A percentile compares a stretch with the other conserved stretches of the same genome.
These are phyloP conservation scores for Rhizoclosmatium globosum DNA, from an alignment of 192 early-diverging fungal genomes.

Conservation along the genomic window DNA sequence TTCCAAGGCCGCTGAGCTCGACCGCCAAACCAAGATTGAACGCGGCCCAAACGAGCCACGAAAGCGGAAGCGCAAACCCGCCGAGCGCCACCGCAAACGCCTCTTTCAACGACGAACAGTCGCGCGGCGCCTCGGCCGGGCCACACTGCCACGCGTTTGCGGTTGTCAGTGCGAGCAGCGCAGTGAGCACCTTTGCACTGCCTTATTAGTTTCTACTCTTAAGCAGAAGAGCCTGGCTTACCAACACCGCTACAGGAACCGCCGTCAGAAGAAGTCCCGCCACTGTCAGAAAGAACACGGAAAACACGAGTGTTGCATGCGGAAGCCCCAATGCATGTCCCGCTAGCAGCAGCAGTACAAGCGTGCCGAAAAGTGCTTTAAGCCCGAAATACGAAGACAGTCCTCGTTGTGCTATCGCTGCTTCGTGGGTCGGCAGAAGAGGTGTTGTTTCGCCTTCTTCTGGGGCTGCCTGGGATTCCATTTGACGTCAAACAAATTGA, in stretches of 20 bases:
- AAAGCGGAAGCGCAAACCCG: slow-evolving; percentile 70
- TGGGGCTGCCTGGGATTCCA: background rate
- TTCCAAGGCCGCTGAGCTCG: slow-evolving; percentile 69
- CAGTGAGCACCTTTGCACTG: slow-evolving; percentile 46
- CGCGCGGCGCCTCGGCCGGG: slow-evolving; percentile 40
- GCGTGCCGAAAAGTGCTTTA: background rate
- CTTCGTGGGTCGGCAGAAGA: background rate
- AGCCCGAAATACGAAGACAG: background rate
- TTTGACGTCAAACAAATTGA: too few species aligned
- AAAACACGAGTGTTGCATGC: background rate
- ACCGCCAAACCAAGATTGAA: slow-evolving; percentile 73
- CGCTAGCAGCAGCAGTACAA: background rate
- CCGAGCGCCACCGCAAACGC: slow-evolving; percentile 67
- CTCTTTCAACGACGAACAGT: slow-evolving; percentile 64
- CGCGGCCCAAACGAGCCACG: slow-evolving; percentile 77
- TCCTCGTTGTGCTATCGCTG: background rate
- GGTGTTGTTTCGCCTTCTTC: background rate
- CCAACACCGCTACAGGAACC: slow-evolving; percentile 44
- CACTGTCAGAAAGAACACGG: slow-evolving; percentile 6
- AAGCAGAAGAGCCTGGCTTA: too few species aligned
- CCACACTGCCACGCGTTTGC: slow-evolving; percentile 70
- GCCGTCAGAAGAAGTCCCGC: background rate
- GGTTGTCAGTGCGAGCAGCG: slow-evolving; percentile 62
- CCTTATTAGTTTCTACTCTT: too few species aligned
- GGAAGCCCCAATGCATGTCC: background rate